Evolutionary conservation across 805 yeast species (phyloP), one percentile per base, ranked within the genome.

Genomic region (Metschnikowia chrysomelidarum): DNA sequence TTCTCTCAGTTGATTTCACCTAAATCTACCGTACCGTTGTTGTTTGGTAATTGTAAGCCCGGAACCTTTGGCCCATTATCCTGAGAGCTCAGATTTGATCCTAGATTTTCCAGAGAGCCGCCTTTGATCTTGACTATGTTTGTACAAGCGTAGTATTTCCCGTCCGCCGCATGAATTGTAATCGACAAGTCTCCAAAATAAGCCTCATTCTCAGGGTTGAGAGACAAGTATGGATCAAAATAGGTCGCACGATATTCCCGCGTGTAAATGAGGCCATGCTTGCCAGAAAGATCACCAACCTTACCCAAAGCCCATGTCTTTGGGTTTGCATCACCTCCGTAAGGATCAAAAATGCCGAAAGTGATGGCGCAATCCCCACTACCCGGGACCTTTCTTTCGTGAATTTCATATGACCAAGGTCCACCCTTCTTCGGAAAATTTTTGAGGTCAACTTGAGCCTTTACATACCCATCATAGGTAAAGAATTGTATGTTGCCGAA

Each of bases 281-380:
- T 64, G 17, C 69, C 69, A 10, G 67, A 48, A 38, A 66, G 63
- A 43, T 65, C 70, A 30, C 71, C 68, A 24, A 55, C 56, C 45
- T 64, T 64, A 37, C 44, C 44, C 13, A 42, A 52, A 7, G 54
- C 53, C 8, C 45, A 35, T 15, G 43, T 38, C 19, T 61, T 43
- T n/a, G 59, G 50, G 32, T 46, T 51, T 12, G 38, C 44, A 12
- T 43, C 37, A 14, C 70, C 72, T 34, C 49, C 44, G 53, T 50
- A 64, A 10, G 71, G 71, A 47, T 66, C 56, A 40, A 66, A 60
- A 49, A 59, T 65, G 12, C 34, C 53, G 25, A 36, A 36, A 9
- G 71, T 60, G 24, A 56, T 67, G 12, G 56, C 49, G 32, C 59
- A 54, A 38, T 42, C 41, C 12, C 59, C 59, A 44, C 56, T 49